A percentile compares a stretch with the other conserved stretches of the same genome.
phyloP scores from a whole-genome alignment of 225 moss, liverwort and hornwort genomes.

The Asterella californica region DNA sequence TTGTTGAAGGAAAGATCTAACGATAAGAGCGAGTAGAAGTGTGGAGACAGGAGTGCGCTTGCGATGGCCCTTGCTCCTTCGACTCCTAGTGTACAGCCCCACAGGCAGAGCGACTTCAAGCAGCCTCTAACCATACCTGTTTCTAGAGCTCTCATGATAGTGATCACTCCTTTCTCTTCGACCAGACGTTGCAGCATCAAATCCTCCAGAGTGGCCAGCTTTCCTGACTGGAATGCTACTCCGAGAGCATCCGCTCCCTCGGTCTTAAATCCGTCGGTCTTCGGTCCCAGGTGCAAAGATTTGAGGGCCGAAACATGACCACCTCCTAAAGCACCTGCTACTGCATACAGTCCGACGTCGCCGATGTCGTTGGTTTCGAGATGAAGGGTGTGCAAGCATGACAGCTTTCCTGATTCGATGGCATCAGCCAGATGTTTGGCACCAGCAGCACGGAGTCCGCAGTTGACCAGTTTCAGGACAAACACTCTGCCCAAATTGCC shows the following conservation, averaged over 20 bases:
- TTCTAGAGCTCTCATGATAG: constrained; percentile 20
- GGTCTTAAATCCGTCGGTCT: constrained; percentile 15
- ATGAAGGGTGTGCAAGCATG: constrained; percentile 22
- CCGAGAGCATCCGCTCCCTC: constrained; percentile 23
- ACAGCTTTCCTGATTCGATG: constrained; percentile 21
- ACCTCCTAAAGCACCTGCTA: constrained; percentile 6
- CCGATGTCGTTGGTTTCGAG: constrained; percentile 24
- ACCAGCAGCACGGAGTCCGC: constrained; percentile 12
- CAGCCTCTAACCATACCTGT: constrained; percentile 7
- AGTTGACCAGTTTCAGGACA: constrained; percentile 19
- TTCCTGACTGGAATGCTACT: constrained; percentile 6
- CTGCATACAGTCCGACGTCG: constrained; percentile 13
- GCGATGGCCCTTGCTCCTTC: constrained; percentile 19
- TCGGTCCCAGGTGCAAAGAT: constrained; percentile 18
- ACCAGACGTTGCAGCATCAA: constrained; percentile 19
- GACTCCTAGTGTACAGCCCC: constrained; percentile 15
- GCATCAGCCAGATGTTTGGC: constrained; percentile 19
- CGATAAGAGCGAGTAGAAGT: constrained; percentile 6
- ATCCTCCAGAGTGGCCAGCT: constrained; percentile 15
- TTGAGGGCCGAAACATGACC: constrained; percentile 21
- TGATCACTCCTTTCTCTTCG: constrained; percentile 22
- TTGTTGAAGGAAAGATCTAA: constrained; percentile 26
- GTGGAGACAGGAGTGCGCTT: constrained; percentile 21
- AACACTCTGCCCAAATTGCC: constrained; percentile 15
- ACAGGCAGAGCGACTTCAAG: constrained; percentile 19